These are phyloP conservation scores for Canavalia ensiformis DNA, from an alignment of 306 rosid genomes.

Conservation along the genomic window DNA sequence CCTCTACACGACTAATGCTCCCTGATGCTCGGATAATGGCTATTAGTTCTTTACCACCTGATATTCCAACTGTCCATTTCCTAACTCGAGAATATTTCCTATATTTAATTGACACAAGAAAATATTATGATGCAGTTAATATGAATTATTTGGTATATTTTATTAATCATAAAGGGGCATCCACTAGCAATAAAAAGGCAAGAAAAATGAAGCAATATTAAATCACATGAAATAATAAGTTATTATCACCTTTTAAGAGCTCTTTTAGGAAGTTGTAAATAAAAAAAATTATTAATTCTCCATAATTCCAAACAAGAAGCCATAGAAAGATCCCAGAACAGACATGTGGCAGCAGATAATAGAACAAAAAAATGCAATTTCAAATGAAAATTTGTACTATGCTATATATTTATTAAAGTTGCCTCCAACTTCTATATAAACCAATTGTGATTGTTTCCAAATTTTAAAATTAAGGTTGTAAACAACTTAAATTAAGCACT, in stretches of 20 bases:
- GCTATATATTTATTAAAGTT: constrained; percentile 9
- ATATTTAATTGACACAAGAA: constrained; percentile 34
- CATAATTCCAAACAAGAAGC: constrained; percentile 12
- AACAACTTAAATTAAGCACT: not conserved
- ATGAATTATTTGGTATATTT: constrained; percentile 1
- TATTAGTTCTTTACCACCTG: constrained; percentile 80
- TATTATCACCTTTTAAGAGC: not conserved
- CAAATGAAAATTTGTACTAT: not conserved
- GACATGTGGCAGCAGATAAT: not conserved
- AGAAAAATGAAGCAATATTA: constrained; percentile 25
- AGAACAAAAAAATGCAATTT: not conserved
- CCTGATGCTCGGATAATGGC: constrained; percentile 96
- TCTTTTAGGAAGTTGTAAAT: not conserved
- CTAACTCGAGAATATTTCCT: constrained; percentile 83
- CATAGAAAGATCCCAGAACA: constrained; percentile 21
- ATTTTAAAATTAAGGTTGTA: not conserved
- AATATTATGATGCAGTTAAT: constrained; percentile 15
- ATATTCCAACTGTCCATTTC: constrained; percentile 83
- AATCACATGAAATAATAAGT: constrained; percentile 20
- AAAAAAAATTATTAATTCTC: not conserved
- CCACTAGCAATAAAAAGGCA: not conserved
- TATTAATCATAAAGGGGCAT: constrained; percentile 19
- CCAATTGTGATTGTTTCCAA: constrained; percentile 1
- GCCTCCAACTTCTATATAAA: constrained; percentile 26
- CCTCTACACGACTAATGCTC: constrained; percentile 79